Percentiles rank a stretch among this genome's conserved stretches.
These are phyloP conservation scores for Cytospora mali DNA, from an alignment of 2,329 filamentous ascomycete genomes.

Conservation along the genomic window DNA sequence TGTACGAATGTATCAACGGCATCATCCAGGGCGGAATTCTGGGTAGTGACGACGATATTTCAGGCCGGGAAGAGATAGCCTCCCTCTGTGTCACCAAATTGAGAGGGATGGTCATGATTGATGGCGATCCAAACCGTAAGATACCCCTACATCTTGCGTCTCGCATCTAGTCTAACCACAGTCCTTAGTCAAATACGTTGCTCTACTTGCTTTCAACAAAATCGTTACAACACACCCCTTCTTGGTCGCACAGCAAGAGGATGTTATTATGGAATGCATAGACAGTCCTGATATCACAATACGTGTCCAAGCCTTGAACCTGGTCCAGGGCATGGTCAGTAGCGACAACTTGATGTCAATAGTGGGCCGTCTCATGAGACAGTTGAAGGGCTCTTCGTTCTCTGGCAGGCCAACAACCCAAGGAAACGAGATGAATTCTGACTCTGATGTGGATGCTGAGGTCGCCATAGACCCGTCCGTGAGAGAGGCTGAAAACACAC, in stretches of 20 bases:
- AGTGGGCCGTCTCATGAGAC: constrained; percentile 83
- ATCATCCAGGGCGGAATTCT: constrained; percentile 97
- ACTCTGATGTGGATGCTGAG: constrained; percentile 57
- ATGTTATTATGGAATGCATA: constrained; percentile 94
- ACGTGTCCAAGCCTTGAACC: constrained; percentile 84
- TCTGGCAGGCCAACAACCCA: constrained; percentile 29
- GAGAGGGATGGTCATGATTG: constrained; percentile 88
- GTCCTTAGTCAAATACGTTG: constrained; percentile 87
- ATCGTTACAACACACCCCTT: constrained; percentile 87
- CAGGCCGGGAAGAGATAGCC: constrained; percentile 89
- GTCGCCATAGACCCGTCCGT: constrained; percentile 42
- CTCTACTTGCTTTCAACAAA: constrained; percentile 90
- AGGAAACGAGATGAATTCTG: constrained; percentile 38
- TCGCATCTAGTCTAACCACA: neutral
- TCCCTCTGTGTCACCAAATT: constrained; percentile 90
- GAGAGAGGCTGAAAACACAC: constrained; percentile 45
- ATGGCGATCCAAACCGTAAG: constrained; percentile 91
- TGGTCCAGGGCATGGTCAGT: constrained; percentile 93
- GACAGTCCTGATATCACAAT: constrained; percentile 97
- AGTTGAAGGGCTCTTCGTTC: constrained; percentile 67
- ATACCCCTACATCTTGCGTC: constrained; percentile 31
- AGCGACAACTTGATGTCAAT: constrained; percentile 81
- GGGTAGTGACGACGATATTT: constrained; percentile 75
- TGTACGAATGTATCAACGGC: constrained; percentile 98
- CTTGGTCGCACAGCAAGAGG: constrained; percentile 88